Evolutionary conservation across 805 yeast genomes (phyloP).

Genomic region (Cyberlindnera xylosilytica): DNA sequence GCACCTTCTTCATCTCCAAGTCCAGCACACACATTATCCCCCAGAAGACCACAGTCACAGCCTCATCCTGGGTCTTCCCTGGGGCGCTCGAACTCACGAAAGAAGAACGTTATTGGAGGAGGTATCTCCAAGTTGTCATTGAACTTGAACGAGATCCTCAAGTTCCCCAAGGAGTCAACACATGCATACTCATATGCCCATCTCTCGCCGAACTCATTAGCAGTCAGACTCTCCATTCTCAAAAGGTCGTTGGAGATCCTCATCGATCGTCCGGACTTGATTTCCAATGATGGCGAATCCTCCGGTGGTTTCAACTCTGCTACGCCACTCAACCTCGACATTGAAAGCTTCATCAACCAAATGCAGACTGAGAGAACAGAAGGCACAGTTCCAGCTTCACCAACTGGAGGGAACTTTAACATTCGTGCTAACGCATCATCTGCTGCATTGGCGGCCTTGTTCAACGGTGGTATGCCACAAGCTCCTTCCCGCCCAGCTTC

Average conservation of each 20-base stretch:
- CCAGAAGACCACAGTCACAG: constrained; percentile 9
- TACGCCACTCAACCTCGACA: constrained; percentile 22
- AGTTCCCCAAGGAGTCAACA: constrained; percentile 74
- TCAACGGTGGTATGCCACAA: constrained; percentile 14
- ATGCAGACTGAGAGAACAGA: constrained; percentile 17
- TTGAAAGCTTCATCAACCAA: constrained; percentile 26
- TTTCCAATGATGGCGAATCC: constrained; percentile 5
- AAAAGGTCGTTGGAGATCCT: constrained; percentile 75
- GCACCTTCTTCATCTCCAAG: constrained; percentile 4
- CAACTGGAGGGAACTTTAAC: constrained; percentile 19
- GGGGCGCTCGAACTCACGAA: constrained; percentile 13
- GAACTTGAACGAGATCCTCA: constrained; percentile 43
- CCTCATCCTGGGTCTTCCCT: constrained; percentile 6
- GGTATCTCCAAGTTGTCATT: constrained; percentile 29
- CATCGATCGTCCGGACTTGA: constrained; percentile 32
- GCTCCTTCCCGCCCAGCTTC: constrained; percentile 10
- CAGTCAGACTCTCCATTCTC: constrained; percentile 69
- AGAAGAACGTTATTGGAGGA: constrained; percentile 15
- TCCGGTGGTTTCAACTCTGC: constrained; percentile 5
- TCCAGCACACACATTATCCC: neutral
- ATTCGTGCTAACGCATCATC: constrained; percentile 38
- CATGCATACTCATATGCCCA: constrained; percentile 86
- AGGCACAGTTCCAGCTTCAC: constrained; percentile 1
- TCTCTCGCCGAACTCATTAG: constrained; percentile 74
- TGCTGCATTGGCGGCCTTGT: constrained; percentile 37